A percentile compares a stretch with the other conserved stretches of the same genome.
Evolutionary conservation across 371 early-diverging fungal genomes (phyloP).

Genomic region (Mucor sp.): DNA sequence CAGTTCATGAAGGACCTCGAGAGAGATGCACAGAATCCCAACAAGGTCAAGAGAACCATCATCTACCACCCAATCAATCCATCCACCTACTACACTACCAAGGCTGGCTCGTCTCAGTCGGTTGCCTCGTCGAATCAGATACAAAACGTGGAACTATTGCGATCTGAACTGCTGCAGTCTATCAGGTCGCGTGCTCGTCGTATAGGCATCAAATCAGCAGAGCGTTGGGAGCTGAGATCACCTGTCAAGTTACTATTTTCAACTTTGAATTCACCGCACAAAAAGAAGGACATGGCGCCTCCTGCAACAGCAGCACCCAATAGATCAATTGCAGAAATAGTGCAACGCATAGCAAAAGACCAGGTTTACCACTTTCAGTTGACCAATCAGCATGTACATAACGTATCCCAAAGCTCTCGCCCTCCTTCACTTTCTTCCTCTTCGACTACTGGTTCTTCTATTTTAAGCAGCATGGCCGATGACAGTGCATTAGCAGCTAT

Average conservation of each 20-base stretch:
- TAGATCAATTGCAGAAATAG: conserved; percentile 23
- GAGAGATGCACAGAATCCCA: conserved; percentile 2
- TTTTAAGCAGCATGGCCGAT: conserved; percentile 11
- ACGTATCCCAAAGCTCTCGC: conserved; percentile 8
- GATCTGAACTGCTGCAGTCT: conserved; percentile 45
- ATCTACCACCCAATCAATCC: conserved; percentile 49
- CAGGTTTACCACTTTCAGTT: conserved; percentile 44
- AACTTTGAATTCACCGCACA: conserved; percentile 15
- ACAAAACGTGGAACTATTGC: conserved; percentile 38
- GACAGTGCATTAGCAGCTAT: conserved; percentile 9
- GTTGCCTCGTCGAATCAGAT: background rate
- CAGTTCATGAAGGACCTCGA: conserved; percentile 20
- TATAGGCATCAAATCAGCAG: conserved; percentile 37
- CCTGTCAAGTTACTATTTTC: conserved; percentile 20
- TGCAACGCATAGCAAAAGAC: conserved; percentile 39
- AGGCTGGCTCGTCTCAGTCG: conserved; percentile 10
- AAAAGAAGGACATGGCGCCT: conserved; percentile 9
- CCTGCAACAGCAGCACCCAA: background rate
- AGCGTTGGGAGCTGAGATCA: conserved; percentile 33
- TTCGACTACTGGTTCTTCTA: conserved; percentile 28
- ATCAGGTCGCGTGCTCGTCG: conserved; percentile 33
- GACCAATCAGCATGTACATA: conserved; percentile 1
- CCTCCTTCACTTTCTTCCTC: conserved; percentile 34
- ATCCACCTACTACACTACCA: conserved; percentile 45
- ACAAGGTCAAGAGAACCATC: conserved; percentile 26